Percentiles rank a stretch among this genome's conserved stretches.
These are phyloP conservation scores for Zalaria sp. DNA, from an alignment of 2,329 filamentous ascomycete genomes.

Conservation along the genomic window DNA sequence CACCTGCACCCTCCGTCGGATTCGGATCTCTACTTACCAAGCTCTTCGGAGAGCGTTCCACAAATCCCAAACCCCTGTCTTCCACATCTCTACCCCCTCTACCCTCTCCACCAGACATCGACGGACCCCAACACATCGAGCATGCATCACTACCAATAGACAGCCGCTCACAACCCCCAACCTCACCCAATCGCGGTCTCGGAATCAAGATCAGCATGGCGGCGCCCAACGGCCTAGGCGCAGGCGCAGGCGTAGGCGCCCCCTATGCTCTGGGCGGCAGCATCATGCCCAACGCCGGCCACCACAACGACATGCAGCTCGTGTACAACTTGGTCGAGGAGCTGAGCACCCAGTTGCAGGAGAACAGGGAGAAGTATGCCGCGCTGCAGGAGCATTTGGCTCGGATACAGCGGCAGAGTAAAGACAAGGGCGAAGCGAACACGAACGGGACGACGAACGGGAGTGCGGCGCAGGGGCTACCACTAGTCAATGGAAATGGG, in stretches of 20 bases:
- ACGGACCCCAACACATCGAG: too few species aligned
- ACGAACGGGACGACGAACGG: conserved; percentile 1
- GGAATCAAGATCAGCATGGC: conserved; percentile 5
- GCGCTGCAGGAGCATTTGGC: conserved; percentile 17
- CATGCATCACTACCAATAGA: too few species aligned
- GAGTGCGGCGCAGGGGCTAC: not conserved
- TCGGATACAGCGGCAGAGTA: conserved; percentile 9
- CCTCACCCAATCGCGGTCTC: too few species aligned
- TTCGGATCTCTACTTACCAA: too few species aligned
- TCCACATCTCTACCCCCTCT: too few species aligned
- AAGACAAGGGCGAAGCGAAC: conserved; percentile 3
- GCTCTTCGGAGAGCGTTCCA: too few species aligned
- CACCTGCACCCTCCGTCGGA: too few species aligned
- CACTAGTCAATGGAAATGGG: not conserved
- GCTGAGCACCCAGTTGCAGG: conserved; percentile 18
- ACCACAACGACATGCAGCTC: conserved; percentile 23
- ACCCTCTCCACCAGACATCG: too few species aligned
- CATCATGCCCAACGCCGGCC: conserved; percentile 21
- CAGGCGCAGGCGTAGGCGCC: conserved; percentile 3
- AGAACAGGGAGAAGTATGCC: conserved; percentile 20
- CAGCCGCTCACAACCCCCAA: too few species aligned
- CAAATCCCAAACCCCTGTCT: too few species aligned
- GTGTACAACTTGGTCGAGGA: conserved; percentile 22
- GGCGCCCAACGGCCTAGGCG: conserved; percentile 6
- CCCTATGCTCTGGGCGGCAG: conserved; percentile 7